Evolutionary conservation across 768 basidiomycete species (phyloP).

Genomic region (Kwoniella shandongensis): DNA sequence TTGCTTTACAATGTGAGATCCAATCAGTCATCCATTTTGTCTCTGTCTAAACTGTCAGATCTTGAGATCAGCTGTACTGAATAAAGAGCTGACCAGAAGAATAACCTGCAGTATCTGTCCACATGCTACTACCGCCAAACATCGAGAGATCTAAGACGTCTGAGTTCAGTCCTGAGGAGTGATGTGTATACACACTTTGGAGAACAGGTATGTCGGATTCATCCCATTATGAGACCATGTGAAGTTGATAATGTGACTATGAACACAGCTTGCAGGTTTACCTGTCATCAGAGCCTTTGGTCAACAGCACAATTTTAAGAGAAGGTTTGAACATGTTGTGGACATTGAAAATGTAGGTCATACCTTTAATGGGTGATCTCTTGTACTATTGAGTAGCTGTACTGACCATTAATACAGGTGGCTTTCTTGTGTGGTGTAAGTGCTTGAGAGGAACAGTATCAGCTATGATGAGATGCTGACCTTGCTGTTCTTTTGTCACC

Average conservation of each 20-base stretch:
- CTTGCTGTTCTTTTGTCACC: too few species aligned
- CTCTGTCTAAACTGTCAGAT: too few species aligned
- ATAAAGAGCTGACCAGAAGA: background rate
- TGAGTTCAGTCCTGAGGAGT: conserved; percentile 35
- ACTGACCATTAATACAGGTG: too few species aligned
- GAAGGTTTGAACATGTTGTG: too few species aligned
- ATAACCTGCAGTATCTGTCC: conserved; percentile 24
- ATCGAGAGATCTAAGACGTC: conserved; percentile 39
- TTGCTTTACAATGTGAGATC: conserved; percentile 27
- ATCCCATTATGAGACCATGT: too few species aligned
- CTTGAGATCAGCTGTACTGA: too few species aligned
- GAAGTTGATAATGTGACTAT: background rate
- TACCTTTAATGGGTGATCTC: too few species aligned
- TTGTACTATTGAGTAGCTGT: too few species aligned
- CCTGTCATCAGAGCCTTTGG: conserved; percentile 39
- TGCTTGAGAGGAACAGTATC: too few species aligned
- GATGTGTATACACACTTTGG: conserved; percentile 37
- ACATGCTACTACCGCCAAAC: too few species aligned
- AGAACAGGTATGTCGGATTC: conserved; percentile 37
- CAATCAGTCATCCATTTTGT: too few species aligned
- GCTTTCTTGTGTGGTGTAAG: conserved; percentile 1
- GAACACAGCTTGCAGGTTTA: conserved; percentile 31
- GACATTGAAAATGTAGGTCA: conserved; percentile 25
- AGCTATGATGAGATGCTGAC: background rate
- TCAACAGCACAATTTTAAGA: conserved; percentile 27